Percentiles rank a stretch among this genome's conserved stretches.
phyloP scores from a whole-genome alignment of 257 asterid species.

The Solanum clarkiae region DNA sequence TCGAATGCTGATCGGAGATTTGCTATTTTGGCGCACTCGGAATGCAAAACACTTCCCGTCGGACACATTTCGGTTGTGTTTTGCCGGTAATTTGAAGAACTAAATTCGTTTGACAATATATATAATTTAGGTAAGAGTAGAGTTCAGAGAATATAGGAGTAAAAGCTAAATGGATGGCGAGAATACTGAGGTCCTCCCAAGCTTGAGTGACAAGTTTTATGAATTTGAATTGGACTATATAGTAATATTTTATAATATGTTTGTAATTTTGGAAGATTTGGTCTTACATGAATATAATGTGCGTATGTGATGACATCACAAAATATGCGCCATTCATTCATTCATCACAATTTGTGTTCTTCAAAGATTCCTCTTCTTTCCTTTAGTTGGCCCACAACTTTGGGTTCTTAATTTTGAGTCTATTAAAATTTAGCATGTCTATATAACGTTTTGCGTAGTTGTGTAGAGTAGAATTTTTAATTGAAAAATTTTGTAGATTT shows the following conservation, averaged over 20 bases:
- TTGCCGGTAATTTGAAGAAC: background rate
- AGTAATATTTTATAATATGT: background rate
- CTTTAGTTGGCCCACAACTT: no score
- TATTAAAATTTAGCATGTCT: no score
- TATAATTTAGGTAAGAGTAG: background rate
- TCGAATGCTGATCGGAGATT: constrained; percentile 68
- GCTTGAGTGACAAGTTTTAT: background rate
- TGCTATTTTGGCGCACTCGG: background rate
- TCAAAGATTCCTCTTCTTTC: background rate
- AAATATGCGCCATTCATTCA: background rate
- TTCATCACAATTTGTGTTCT: background rate
- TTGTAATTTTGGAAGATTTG: background rate
- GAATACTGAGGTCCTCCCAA: background rate
- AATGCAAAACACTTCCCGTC: constrained; percentile 26
- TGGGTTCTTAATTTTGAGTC: no score
- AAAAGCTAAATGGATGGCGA: background rate
- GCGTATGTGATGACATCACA: background rate
- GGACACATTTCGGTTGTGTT: constrained; percentile 48
- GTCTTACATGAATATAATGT: background rate
- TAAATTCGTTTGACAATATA: background rate
- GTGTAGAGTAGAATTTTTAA: no score
- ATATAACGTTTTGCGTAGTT: no score
- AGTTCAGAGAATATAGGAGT: background rate
- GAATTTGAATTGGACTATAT: background rate
- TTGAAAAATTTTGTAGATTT: no score